Evolutionary conservation across 2,329 filamentous ascomycete genomes (phyloP).

Genomic region (Colletotrichum magnum): DNA sequence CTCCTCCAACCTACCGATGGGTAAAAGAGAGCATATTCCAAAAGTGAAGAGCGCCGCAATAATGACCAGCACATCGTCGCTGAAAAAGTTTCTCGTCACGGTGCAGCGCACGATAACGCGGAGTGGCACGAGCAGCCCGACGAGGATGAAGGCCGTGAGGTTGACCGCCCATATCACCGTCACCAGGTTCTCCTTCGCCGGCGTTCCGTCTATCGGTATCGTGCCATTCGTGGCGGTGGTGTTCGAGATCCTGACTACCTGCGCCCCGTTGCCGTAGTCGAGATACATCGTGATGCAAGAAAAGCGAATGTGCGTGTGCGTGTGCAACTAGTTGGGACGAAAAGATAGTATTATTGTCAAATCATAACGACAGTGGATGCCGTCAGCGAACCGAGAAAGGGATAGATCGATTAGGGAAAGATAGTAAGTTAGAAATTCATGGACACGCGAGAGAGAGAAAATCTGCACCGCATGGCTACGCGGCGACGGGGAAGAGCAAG

Average conservation of each 20-base stretch:
- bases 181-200: conserved; percentile 16
- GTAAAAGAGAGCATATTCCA: conserved; percentile 30
- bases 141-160: conserved; percentile 35
- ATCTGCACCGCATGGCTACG: not conserved
- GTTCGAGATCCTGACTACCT: not conserved
- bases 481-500: not conserved
- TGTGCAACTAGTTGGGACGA: not conserved
- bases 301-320: not conserved
- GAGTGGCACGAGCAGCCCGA: conserved; percentile 26
- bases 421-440: not conserved
- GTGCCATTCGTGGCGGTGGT: not conserved
- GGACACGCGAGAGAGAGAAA: not conserved
- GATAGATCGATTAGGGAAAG: not conserved
- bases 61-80: conserved; percentile 37
- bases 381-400: not conserved
- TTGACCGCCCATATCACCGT: conserved; percentile 34
- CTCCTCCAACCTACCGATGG: conserved; percentile 17
- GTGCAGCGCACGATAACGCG: conserved; percentile 35
- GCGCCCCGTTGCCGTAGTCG: conserved; percentile 9
- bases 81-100: conserved; percentile 33
- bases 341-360: not conserved
- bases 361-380: conserved; percentile 29
- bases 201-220: not conserved
- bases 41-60: conserved; percentile 37
- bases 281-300: conserved; percentile 9